A percentile compares a stretch with the other conserved stretches of the same genome.
Conservation (phyloP, 345 rosid species). For the Brassica cretica region DNA sequence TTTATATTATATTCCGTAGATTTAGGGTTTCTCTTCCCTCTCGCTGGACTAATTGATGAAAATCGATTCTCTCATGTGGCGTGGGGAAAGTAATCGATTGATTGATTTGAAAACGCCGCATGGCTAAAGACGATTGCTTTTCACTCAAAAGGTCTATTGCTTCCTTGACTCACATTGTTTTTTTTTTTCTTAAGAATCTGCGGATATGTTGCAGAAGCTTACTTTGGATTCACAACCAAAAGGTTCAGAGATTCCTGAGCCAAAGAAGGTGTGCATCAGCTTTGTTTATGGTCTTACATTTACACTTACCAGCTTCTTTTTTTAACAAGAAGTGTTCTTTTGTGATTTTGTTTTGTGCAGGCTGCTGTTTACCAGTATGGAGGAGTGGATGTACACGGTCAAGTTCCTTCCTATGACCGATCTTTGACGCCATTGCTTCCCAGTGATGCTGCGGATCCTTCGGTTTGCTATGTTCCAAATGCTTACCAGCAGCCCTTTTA, state of each 20-base stretch:
- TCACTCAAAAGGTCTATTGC: conserved; percentile 12
- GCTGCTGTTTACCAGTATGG: conserved; percentile 66
- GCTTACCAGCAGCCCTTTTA: conserved; percentile 50
- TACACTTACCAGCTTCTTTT: not conserved
- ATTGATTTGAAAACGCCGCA: not conserved
- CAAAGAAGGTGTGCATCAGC: conserved; percentile 53
- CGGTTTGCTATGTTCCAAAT: conserved; percentile 64
- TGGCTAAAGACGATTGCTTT: not conserved
- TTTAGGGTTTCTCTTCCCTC: not conserved
- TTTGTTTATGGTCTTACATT: not conserved
- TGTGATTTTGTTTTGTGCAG: conserved; percentile 34
- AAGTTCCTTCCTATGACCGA: conserved; percentile 60
- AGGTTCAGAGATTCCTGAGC: conserved; percentile 66
- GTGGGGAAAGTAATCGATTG: not conserved
- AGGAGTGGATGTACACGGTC: conserved; percentile 58
- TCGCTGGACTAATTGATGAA: not conserved
- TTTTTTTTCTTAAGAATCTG: conserved; percentile 49
- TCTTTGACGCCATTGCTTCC: conserved; percentile 58
- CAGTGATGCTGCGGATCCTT: conserved; percentile 57
- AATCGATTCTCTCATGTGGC: not conserved
- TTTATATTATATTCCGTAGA: not conserved
- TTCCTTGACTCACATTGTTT: conserved; percentile 54
- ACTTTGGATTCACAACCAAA: conserved; percentile 67
- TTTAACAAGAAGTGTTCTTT: not conserved
- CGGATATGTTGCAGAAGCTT: conserved; percentile 80